Percentiles rank a stretch among this genome's conserved stretches.
These are phyloP conservation scores for Mycena crocata DNA, from an alignment of 768 basidiomycete genomes.

Conservation along the genomic window DNA sequence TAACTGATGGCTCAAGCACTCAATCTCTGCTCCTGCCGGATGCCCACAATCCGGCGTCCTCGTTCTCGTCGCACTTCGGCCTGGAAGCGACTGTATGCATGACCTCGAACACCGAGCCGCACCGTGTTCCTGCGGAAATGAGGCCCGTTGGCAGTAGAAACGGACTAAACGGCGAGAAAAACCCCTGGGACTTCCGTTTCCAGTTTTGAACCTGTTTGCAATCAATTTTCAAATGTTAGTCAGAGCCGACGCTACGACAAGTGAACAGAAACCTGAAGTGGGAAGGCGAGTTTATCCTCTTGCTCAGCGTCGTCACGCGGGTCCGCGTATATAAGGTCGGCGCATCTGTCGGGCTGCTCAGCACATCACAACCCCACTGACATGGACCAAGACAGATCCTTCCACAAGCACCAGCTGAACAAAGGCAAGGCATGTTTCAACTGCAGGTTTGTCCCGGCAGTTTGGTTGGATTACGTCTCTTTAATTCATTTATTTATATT, in stretches of 20 bases:
- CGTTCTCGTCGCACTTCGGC: background rate
- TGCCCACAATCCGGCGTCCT: background rate
- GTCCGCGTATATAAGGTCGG: constrained; percentile 17
- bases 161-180: background rate
- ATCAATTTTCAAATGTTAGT: constrained; percentile 2
- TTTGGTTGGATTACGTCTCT: background rate
- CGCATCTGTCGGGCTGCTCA: background rate
- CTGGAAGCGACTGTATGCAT: background rate
- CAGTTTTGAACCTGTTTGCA: constrained; percentile 5
- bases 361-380: background rate
- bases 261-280: constrained; percentile 4
- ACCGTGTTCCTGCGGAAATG: background rate
- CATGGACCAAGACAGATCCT: constrained; percentile 13
- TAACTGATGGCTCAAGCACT: background rate
- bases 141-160: background rate
- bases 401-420: constrained; percentile 1
- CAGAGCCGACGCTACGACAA: background rate
- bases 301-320: constrained; percentile 18
- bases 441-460: constrained; percentile 16
- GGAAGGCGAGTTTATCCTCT: background rate
- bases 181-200: constrained; percentile 1
- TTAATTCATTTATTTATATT: background rate
- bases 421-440: constrained; percentile 27
- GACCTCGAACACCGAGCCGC: background rate
- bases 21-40: background rate